Percentiles rank a stretch among this genome's conserved stretches.
Evolutionary conservation across 441 rosid genomes (phyloP).

Genomic region (Jatropha podagrica): DNA sequence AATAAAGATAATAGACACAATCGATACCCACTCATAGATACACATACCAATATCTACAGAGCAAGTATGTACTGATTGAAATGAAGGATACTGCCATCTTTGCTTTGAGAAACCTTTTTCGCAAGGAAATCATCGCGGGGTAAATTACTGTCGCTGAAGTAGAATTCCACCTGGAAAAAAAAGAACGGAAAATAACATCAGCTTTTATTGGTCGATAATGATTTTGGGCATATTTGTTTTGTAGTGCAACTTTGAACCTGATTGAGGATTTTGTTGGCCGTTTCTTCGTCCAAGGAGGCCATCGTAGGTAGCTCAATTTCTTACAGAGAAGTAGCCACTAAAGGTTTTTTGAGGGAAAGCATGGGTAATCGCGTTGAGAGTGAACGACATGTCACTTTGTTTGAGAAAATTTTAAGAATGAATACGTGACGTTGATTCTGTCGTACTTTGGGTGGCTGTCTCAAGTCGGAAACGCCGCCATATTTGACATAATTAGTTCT

Average conservation of each 20-base stretch:
- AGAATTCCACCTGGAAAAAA: constrained; percentile 45
- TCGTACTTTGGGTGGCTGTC: too few relatives aligned
- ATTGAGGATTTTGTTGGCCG: constrained; percentile 32
- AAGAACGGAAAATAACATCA: not conserved
- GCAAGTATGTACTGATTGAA: not conserved
- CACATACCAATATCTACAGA: too few relatives aligned
- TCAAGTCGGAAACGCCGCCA: too few relatives aligned
- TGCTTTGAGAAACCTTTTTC: constrained; percentile 34
- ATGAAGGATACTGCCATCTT: constrained; percentile 49
- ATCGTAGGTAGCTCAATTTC: constrained; percentile 11
- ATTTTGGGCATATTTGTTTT: not conserved
- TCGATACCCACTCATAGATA: too few relatives aligned
- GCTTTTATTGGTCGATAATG: not conserved
- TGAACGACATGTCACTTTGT: too few relatives aligned
- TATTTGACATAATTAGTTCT: too few relatives aligned
- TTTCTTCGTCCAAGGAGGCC: constrained; percentile 46
- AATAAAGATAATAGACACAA: not conserved
- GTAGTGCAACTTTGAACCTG: constrained; percentile 31
- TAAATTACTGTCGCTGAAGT: constrained; percentile 55
- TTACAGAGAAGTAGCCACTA: too few relatives aligned
- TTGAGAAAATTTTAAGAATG: too few relatives aligned
- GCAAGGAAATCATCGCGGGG: constrained; percentile 45
- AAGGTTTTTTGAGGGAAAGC: too few relatives aligned
- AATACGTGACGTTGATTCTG: too few relatives aligned
- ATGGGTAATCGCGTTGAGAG: too few relatives aligned